Percentiles rank a stretch among this genome's conserved stretches.
Evolutionary conservation across 768 basidiomycete genomes (phyloP).

Genomic region (Kondoa malvinella): DNA sequence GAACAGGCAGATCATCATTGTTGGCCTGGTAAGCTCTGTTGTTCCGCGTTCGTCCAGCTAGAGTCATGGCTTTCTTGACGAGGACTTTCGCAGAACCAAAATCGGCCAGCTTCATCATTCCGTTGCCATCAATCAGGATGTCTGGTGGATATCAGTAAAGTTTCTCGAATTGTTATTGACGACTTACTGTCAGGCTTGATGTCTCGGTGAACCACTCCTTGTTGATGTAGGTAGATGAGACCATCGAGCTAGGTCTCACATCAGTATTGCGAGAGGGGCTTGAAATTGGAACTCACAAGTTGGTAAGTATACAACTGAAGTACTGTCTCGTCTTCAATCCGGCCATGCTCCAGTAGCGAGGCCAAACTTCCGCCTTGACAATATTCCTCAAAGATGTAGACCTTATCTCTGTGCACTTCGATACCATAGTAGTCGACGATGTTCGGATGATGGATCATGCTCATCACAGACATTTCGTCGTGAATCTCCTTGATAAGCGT

Average conservation of each 20-base stretch:
- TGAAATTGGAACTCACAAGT: slow-evolving; percentile 38
- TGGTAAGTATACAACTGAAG: slow-evolving; percentile 92
- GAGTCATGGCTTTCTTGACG: slow-evolving; percentile 65
- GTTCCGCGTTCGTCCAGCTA: slow-evolving; percentile 34
- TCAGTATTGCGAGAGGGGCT: background rate
- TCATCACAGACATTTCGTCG: slow-evolving; percentile 94
- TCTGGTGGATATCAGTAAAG: slow-evolving; percentile 38
- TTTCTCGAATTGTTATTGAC: background rate
- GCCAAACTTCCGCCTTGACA: slow-evolving; percentile 91
- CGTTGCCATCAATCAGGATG: slow-evolving; percentile 72
- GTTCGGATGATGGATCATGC: slow-evolving; percentile 90
- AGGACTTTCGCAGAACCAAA: slow-evolving; percentile 95
- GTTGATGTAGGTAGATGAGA: slow-evolving; percentile 76
- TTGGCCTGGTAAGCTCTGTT: background rate
- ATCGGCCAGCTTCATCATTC: slow-evolving; percentile 90
- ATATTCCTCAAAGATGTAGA: slow-evolving; percentile 97
- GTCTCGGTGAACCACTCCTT: slow-evolving; percentile 84
- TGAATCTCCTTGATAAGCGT: slow-evolving; percentile 80
- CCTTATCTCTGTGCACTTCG: slow-evolving; percentile 94
- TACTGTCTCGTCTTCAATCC: slow-evolving; percentile 91
- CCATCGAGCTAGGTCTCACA: slow-evolving; percentile 44
- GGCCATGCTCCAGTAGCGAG: slow-evolving; percentile 69
- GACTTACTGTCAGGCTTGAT: slow-evolving; percentile 94
- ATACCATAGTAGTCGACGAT: slow-evolving; percentile 98
- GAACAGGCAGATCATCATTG: background rate